Base-by-base conservation (phyloP, 2,329 filamentous ascomycete genomes). In the Verticillium albo-atrum region DNA sequence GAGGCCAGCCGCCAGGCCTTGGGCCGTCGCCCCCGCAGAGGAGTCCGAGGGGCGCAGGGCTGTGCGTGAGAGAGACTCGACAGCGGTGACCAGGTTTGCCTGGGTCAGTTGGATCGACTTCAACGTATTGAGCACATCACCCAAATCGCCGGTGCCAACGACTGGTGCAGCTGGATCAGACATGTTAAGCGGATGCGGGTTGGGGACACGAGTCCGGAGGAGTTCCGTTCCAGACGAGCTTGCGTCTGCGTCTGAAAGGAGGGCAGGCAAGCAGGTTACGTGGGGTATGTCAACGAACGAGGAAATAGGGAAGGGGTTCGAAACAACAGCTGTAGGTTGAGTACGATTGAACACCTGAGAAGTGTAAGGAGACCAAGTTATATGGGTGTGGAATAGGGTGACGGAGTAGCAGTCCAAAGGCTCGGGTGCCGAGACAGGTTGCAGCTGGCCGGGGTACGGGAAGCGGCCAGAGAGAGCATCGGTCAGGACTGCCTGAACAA, bases 31-130 rank as follows among this genome's bases (percentile, higher is more conserved):
- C n/a, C 4, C 37, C 9, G 37, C 20, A 12, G 37, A 10, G 4
- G 37, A 10, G 5, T n/a, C 9, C 12, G 17, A 10, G 26, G n/a
- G 25, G 20, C 7, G 23, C 23, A n/a, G 28, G 66, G 64, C 34
- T 69, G 20, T 30, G 51, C 73, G 70, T 35, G 72, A 69, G 14
- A 80, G 62, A n/a, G 71, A 67, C 52, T 79, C 72, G 27, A 81
- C 67, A 4, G 74, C 74, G 25, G 72, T 69, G 34, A 78, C 62
- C 20, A 82, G 69, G 55, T 75, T 71, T 12, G 71, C 64, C 62
- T 81, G 79, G 17, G 71, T 73, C 58, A 74, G 70, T 59, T 77
- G 74, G 34, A 82, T 77, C 55, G 65, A 66, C 61, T 70, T 67
- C 61, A 75, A 58, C 17, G 68, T 66, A 35, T 64, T 60, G 58